phyloP scores from a whole-genome alignment of 768 basidiomycete species.

The Amyloporia xantha region DNA sequence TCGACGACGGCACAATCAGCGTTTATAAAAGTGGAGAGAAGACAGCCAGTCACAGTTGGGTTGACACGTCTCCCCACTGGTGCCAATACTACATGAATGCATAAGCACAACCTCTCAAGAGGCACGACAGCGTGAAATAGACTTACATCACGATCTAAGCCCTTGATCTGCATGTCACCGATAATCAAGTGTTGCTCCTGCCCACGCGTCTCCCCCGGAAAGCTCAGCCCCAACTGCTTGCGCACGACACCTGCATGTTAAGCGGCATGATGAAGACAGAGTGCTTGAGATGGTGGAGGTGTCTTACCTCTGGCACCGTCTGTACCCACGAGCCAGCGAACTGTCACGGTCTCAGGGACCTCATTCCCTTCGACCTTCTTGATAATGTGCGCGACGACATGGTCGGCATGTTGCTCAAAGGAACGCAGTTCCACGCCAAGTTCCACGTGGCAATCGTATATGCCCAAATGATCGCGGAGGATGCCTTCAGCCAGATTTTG shows the following conservation, averaged over 20 bases:
- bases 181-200: not conserved
- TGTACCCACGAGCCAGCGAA: conserved; percentile 33
- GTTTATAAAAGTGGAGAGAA: not conserved
- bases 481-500: conserved; percentile 23
- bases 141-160: conserved; percentile 1
- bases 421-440: conserved; percentile 26
- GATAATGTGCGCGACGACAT: conserved; percentile 24
- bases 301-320: conserved; percentile 33
- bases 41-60: not conserved
- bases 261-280: not conserved
- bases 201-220: not conserved
- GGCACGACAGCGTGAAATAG: not conserved
- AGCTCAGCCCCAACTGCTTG: conserved; percentile 5
- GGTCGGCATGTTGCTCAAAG: conserved; percentile 28
- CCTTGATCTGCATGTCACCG: conserved; percentile 3
- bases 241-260: conserved; percentile 5
- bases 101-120: not conserved
- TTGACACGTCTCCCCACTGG: not conserved
- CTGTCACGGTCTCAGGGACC: conserved; percentile 20
- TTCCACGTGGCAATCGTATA: conserved; percentile 27
- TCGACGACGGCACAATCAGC: too few species aligned
- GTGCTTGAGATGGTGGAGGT: not conserved
- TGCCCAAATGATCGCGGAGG: conserved; percentile 23
- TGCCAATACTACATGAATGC: conserved; percentile 8
- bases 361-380: conserved; percentile 17